Evolutionary conservation across 164 flowering plant genomes (phyloP).

Genomic region (Nelumbo lutea): DNA sequence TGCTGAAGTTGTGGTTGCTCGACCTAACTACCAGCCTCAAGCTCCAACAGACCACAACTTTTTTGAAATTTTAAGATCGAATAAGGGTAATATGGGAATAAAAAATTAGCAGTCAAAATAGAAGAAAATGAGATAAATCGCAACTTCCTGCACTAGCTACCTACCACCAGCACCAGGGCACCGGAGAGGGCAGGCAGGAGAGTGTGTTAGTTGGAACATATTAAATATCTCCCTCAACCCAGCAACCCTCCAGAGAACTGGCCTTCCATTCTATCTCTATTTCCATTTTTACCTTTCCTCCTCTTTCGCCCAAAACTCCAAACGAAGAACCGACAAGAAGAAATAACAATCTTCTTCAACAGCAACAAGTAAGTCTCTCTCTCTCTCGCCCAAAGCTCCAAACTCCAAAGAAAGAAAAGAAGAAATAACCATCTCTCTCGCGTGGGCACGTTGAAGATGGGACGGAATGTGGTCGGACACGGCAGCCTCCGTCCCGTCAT

Average conservation of each 20-base stretch:
- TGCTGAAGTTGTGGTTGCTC: no score
- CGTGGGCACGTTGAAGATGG: no score
- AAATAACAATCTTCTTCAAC: no score
- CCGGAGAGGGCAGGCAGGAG: not conserved
- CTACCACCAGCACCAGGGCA: not conserved
- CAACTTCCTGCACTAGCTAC: not conserved
- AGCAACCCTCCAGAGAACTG: not conserved
- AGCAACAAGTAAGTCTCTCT: not conserved
- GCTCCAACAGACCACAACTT: no score
- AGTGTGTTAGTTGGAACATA: not conserved
- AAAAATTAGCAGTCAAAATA: not conserved
- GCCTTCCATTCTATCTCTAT: not conserved
- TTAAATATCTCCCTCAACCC: not conserved
- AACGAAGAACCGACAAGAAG: no score
- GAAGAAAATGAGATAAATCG: not conserved
- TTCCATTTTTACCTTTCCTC: not conserved
- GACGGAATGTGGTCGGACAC: no score
- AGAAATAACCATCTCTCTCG: no score
- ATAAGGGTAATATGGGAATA: not conserved
- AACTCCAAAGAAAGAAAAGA: no score
- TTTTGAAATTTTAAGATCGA: no score
- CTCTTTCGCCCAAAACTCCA: not conserved
- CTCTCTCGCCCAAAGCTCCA: not conserved
- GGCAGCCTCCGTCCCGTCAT: no score
- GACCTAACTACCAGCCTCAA: no score